Percentiles rank a stretch among this genome's conserved stretches.
These are phyloP conservation scores for Aegle marmelos DNA, from an alignment of 345 rosid species.

Conservation along the genomic window DNA sequence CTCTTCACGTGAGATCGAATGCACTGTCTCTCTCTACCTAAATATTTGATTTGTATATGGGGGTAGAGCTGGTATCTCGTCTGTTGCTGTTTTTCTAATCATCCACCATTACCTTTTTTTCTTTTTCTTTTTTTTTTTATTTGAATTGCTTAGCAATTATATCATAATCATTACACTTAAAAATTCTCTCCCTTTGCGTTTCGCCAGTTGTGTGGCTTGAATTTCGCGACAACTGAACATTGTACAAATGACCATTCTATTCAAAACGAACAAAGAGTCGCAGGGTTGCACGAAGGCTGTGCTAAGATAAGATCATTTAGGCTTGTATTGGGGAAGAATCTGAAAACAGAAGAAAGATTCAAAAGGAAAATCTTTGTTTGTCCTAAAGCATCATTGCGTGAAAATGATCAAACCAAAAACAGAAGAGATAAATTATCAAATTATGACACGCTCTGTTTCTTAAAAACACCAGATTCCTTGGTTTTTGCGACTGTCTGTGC, in stretches of 20 bases:
- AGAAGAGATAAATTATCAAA: background rate
- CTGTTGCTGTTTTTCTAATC: too few species aligned
- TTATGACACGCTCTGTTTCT: background rate
- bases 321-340: background rate
- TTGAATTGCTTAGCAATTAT: background rate
- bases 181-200: background rate
- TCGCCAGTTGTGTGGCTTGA: background rate
- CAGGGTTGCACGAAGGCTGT: background rate
- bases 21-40: too few species aligned
- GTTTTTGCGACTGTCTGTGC: background rate
- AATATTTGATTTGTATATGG: too few species aligned
- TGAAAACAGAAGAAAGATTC: background rate
- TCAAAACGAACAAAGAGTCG: background rate
- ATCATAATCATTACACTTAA: background rate
- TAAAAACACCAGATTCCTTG: background rate
- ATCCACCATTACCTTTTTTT: too few species aligned
- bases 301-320: background rate
- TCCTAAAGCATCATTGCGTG: background rate
- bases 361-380: background rate
- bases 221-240: background rate
- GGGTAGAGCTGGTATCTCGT: too few species aligned
- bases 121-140: too few species aligned
- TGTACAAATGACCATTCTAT: background rate
- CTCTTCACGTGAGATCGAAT: too few species aligned
- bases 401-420: background rate